These are phyloP conservation scores for Botryosphaeria dothidea DNA, from an alignment of 2,329 filamentous ascomycete genomes.

Conservation along the genomic window DNA sequence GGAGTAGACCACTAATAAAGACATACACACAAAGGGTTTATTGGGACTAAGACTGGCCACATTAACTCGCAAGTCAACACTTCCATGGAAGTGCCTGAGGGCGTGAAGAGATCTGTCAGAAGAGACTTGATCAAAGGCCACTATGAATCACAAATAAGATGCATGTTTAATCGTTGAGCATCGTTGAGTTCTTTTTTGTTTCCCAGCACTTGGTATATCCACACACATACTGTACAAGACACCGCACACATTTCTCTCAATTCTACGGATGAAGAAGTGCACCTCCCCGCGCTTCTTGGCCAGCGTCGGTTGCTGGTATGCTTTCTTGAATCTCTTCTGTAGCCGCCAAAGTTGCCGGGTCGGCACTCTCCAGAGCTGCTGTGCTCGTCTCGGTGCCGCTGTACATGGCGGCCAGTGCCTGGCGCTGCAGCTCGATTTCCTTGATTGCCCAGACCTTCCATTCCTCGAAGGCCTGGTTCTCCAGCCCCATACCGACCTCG, in stretches of 20 bases:
- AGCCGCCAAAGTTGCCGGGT: constrained; percentile 31
- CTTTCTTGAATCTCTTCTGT: constrained; percentile 36
- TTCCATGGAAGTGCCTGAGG: too few species aligned
- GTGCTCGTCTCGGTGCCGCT: constrained; percentile 38
- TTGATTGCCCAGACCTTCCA: constrained; percentile 80
- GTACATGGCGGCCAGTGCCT: constrained; percentile 48
- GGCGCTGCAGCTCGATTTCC: constrained; percentile 52
- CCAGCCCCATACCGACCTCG: constrained; percentile 78
- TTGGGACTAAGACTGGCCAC: too few species aligned
- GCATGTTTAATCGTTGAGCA: neutral
- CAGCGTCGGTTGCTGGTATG: constrained; percentile 33
- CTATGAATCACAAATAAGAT: too few species aligned
- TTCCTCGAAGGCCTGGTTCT: constrained; percentile 74
- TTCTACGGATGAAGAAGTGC: constrained; percentile 37
- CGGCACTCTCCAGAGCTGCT: constrained; percentile 23
- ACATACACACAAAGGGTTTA: too few species aligned
- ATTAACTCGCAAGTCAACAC: too few species aligned
- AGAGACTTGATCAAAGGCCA: too few species aligned
- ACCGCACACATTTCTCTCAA: neutral
- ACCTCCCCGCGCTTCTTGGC: constrained; percentile 40
- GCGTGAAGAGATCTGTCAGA: too few species aligned
- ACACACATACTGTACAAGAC: constrained; percentile 9
- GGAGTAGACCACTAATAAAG: too few species aligned
- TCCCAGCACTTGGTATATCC: constrained; percentile 14
- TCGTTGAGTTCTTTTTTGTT: neutral